phyloP scores from a whole-genome alignment of 768 basidiomycete genomes.

The Inosperma sp. region DNA sequence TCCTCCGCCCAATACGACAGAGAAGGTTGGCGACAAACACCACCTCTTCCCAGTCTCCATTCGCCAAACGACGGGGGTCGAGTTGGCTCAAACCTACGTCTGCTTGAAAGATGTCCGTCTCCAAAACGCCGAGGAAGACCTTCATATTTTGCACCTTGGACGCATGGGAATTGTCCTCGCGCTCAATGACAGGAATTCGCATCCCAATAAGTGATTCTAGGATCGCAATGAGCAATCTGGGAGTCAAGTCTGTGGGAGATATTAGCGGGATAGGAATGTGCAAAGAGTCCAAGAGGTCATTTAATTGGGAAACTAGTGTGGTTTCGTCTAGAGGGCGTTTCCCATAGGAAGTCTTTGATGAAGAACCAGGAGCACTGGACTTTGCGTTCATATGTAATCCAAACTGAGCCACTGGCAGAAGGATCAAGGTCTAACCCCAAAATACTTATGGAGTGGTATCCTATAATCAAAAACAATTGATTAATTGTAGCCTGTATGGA shows the following conservation, averaged over 20 bases:
- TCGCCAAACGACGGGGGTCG: constrained; percentile 61
- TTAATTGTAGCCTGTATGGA: no score
- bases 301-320: constrained; percentile 36
- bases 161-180: constrained; percentile 28
- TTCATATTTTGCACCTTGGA: constrained; percentile 64
- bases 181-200: constrained; percentile 48
- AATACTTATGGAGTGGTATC: no score
- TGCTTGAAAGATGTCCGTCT: constrained; percentile 54
- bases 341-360: background rate
- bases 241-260: constrained; percentile 61
- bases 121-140: constrained; percentile 69
- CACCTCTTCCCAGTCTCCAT: constrained; percentile 63
- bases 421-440: background rate
- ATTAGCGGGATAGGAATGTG: constrained; percentile 43
- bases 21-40: constrained; percentile 60
- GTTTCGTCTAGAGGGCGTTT: constrained; percentile 12
- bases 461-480: no score
- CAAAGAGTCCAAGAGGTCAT: constrained; percentile 43
- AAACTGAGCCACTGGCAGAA: background rate
- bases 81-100: constrained; percentile 63
- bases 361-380: background rate
- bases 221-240: constrained; percentile 64
- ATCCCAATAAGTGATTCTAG: constrained; percentile 56
- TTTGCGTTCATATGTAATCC: constrained; percentile 1
- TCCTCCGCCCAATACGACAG: constrained; percentile 59